Conservation (phyloP, 148 eudicot species). For the Rhododendron vialii region DNA sequence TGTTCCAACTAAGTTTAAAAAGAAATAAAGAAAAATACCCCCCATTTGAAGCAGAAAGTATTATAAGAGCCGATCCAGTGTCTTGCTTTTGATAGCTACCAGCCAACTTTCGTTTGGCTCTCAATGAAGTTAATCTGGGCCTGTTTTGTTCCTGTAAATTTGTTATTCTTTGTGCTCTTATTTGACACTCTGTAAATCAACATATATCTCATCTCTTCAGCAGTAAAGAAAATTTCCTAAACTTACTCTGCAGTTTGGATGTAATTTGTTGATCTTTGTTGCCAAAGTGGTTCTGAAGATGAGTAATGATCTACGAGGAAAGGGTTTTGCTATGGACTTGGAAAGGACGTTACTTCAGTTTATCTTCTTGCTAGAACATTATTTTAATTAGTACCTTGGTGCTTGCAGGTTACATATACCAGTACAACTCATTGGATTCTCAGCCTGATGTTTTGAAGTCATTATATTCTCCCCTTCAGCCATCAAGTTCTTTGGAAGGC, state of each 20-base stretch:
- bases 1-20: background rate
- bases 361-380: background rate
- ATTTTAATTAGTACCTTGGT: conserved; percentile 9
- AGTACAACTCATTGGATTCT: conserved; percentile 86
- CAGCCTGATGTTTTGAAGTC: conserved; percentile 97
- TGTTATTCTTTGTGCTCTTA: background rate
- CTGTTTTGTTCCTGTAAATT: background rate
- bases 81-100: background rate
- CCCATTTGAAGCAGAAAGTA: background rate
- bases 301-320: background rate
- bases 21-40: background rate
- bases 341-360: background rate
- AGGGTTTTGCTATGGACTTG: background rate
- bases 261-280: background rate
- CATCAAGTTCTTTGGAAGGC: conserved; percentile 86
- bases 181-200: background rate
- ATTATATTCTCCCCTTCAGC: conserved; percentile 92
- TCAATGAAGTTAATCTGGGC: background rate
- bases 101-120: background rate
- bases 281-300: background rate
- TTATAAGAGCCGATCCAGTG: background rate
- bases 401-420: conserved; percentile 80
- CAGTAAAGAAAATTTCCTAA: background rate
- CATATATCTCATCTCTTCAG: background rate
- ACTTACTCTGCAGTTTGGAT: background rate